A percentile compares a stretch with the other conserved stretches of the same genome.
These are phyloP conservation scores for Erodium moschatum DNA, from an alignment of 441 rosid species.

Conservation along the genomic window DNA sequence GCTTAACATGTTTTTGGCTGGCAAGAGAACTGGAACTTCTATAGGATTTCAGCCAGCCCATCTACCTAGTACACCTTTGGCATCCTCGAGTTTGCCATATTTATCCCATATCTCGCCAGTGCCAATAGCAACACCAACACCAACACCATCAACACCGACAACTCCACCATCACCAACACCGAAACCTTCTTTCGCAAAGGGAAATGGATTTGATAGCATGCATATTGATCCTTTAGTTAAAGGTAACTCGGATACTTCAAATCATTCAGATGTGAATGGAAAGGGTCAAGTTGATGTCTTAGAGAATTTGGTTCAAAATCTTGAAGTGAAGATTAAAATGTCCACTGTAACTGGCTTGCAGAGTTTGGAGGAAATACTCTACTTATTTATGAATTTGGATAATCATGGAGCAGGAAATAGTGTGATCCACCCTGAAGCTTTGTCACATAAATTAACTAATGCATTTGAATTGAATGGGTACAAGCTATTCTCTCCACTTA, in stretches of 20 bases:
- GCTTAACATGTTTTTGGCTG: constrained; percentile 34
- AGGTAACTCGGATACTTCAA: constrained; percentile 15
- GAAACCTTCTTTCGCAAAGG: constrained; percentile 10
- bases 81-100: constrained; percentile 20
- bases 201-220: constrained; percentile 15
- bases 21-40: constrained; percentile 16
- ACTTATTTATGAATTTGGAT: constrained; percentile 25
- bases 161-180: constrained; percentile 17
- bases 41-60: constrained; percentile 17
- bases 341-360: constrained; percentile 25
- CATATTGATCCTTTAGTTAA: constrained; percentile 17
- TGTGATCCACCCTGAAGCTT: constrained; percentile 22
- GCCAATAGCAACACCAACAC: not conserved
- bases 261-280: constrained; percentile 11
- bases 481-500: constrained; percentile 32
- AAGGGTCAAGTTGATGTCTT: constrained; percentile 20
- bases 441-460: constrained; percentile 26
- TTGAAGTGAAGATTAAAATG: constrained; percentile 27
- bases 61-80: constrained; percentile 16
- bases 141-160: not conserved
- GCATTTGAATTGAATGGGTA: constrained; percentile 31
- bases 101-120: constrained; percentile 5
- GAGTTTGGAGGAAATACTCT: constrained; percentile 31
- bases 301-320: constrained; percentile 27
- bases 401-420: constrained; percentile 13